Evolutionary conservation across 164 flowering plant genomes (phyloP), one percentile per base, ranked within the genome.

Genomic region (Vitis riparia): DNA sequence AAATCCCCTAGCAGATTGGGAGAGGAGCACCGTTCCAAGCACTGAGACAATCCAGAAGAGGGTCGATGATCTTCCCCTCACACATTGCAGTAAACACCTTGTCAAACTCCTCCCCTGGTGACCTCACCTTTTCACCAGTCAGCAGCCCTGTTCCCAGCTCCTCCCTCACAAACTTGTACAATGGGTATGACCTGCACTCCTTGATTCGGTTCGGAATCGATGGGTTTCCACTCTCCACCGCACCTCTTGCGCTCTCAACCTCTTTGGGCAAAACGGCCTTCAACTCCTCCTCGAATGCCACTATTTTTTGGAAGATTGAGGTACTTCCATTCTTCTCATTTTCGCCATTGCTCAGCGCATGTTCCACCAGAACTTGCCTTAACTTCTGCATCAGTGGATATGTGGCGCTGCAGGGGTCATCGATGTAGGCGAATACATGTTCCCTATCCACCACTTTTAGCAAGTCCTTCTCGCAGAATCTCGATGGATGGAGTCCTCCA

Each of bases 11-110:
- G 37, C 48, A 32, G 8, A 65, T 51, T 14, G 68, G 68, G 2
- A 65, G 44, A 49, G 68, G 69, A 8, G 69, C 69, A 5, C 60
- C 69, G 27, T 66, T 66, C 69, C 69, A 66, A 10, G 55, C 69
- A 47, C n/a, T 66, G 27, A 66, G 32, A 11, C 69, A 66, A 13
- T 66, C 69, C 59, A 66, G 2, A 19, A 66, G 23, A 1, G 51
- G 69, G 30, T 66, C 59, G n/a, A 66, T 53, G 23, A 53, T 11
- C 69, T 37, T 66, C 61, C 69, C 69, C 5, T 8, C 69, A 32
- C 60, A 53, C 69, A 66, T 66, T 9, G 69, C 60, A 44, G 69
- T 52, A 50, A 66, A 66, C 37, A 66, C 69, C 51, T 23, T 23
- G 23, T 13, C 55, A 55, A 19, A 29, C 61, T 23, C 44, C 37